These are phyloP conservation scores for Amanita rubescens DNA, from an alignment of 768 basidiomycete genomes.

Conservation along the genomic window DNA sequence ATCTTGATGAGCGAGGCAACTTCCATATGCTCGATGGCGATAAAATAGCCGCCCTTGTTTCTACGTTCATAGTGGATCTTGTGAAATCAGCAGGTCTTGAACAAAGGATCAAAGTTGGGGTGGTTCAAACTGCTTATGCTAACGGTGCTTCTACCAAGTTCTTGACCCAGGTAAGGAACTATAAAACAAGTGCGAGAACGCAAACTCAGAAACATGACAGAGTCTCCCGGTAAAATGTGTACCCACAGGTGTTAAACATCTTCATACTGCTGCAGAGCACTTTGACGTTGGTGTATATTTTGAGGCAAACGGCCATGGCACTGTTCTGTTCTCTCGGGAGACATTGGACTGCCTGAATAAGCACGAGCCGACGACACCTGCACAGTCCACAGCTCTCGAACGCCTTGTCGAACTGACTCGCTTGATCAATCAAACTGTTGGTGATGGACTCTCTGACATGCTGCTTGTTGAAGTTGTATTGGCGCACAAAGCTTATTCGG, in stretches of 20 bases:
- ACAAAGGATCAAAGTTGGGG: slow-evolving; percentile 73
- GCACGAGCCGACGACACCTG: slow-evolving; percentile 72
- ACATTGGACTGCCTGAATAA: slow-evolving; percentile 55
- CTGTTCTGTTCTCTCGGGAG: slow-evolving; percentile 83
- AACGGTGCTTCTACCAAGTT: slow-evolving; percentile 97
- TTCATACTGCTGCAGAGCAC: slow-evolving; percentile 94
- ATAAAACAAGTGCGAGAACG: background rate
- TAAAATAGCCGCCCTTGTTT: slow-evolving; percentile 92
- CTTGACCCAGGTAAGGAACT: slow-evolving; percentile 57
- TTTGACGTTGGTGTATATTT: slow-evolving; percentile 98
- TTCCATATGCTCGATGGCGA: slow-evolving; percentile 97
- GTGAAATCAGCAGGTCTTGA: slow-evolving; percentile 82
- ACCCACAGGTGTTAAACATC: slow-evolving; percentile 93
- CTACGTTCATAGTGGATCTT: slow-evolving; percentile 87
- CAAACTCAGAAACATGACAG: slow-evolving; percentile 29
- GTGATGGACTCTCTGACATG: slow-evolving; percentile 94
- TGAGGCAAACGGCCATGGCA: slow-evolving; percentile 98
- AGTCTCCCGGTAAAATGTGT: slow-evolving; percentile 93
- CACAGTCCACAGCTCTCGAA: slow-evolving; percentile 72
- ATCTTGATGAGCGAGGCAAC: slow-evolving; percentile 64
- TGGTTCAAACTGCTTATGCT: slow-evolving; percentile 98
- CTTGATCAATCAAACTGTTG: slow-evolving; percentile 96
- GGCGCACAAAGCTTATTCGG: slow-evolving; percentile 79
- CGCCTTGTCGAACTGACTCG: slow-evolving; percentile 72
- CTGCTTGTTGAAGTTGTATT: slow-evolving; percentile 92